Conservation (phyloP, 768 basidiomycete genomes). For the Trametes elegans region DNA sequence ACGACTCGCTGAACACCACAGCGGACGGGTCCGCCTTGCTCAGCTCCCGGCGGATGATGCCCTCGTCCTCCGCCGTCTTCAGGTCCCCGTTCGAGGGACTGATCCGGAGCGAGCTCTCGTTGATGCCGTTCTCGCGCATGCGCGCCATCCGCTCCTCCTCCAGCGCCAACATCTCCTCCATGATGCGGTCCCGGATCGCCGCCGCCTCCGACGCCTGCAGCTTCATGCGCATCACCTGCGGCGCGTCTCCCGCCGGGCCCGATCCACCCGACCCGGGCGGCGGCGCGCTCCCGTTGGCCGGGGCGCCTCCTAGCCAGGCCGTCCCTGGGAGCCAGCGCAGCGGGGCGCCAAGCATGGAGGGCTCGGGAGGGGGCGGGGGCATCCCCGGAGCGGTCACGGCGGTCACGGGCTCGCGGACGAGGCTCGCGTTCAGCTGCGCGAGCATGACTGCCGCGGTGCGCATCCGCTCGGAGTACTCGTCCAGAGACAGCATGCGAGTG, state of each 20-base stretch:
- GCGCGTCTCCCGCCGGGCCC: background rate
- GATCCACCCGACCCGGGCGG: background rate
- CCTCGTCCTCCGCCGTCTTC: slow-evolving; percentile 86
- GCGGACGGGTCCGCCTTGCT: slow-evolving; percentile 96
- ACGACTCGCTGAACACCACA: slow-evolving; percentile 93
- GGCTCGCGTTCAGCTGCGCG: slow-evolving; percentile 87
- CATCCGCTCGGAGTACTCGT: slow-evolving; percentile 99
- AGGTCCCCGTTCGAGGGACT: slow-evolving; percentile 41
- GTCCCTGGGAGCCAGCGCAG: slow-evolving; percentile 32
- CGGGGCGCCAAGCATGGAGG: slow-evolving; percentile 18
- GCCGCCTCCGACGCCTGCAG: slow-evolving; percentile 82
- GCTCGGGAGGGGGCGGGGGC: slow-evolving; percentile 11
- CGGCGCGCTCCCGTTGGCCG: slow-evolving; percentile 20
- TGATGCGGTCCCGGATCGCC: slow-evolving; percentile 91
- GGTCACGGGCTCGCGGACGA: slow-evolving; percentile 53
- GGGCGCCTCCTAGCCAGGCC: slow-evolving; percentile 25
- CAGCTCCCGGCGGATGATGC: slow-evolving; percentile 88
- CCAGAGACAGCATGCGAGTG: slow-evolving; percentile 62
- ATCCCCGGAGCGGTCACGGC: slow-evolving; percentile 19
- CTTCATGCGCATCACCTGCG: slow-evolving; percentile 51
- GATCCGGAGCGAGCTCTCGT: slow-evolving; percentile 60
- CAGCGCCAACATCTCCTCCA: slow-evolving; percentile 96
- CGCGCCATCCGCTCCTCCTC: slow-evolving; percentile 97
- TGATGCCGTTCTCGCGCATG: slow-evolving; percentile 73
- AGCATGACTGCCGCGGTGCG: slow-evolving; percentile 98